These are phyloP conservation scores for Rhododendron vialii DNA, from an alignment of 148 eudicot species.

Conservation along the genomic window DNA sequence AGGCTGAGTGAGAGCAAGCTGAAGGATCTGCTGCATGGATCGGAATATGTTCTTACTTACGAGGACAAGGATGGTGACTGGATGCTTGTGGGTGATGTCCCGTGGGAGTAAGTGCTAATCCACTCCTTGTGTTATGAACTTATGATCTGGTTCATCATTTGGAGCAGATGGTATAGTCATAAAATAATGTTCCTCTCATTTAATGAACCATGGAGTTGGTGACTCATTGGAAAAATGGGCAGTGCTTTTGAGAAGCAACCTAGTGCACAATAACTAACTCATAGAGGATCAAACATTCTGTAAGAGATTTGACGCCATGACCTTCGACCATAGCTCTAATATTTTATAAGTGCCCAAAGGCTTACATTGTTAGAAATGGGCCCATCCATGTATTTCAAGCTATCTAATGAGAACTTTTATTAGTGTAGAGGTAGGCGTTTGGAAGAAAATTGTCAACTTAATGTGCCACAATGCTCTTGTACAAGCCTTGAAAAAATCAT, in stretches of 20 bases:
- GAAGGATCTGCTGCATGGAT: constrained; percentile 38
- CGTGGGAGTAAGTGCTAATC: constrained; percentile 40
- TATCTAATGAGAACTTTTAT: background rate
- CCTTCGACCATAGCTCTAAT: background rate
- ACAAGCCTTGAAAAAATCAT: background rate
- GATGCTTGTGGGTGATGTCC: constrained; percentile 49
- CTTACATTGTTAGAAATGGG: background rate
- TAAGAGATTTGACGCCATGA: background rate
- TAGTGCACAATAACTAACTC: background rate
- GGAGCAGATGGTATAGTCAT: background rate
- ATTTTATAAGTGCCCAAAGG: background rate
- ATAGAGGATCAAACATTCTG: background rate
- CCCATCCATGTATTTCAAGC: background rate
- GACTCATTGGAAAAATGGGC: background rate
- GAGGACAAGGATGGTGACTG: constrained; percentile 48
- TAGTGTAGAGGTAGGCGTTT: background rate
- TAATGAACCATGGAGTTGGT: background rate
- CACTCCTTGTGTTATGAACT: background rate
- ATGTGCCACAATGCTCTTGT: background rate
- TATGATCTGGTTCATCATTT: background rate
- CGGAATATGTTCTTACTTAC: constrained; percentile 45
- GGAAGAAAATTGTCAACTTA: background rate
- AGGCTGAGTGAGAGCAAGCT: constrained; percentile 37
- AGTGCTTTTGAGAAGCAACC: background rate
- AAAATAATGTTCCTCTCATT: background rate